Conservation (phyloP, 495 filamentous ascomycete species). For the Neurospora tetrasperma region DNA sequence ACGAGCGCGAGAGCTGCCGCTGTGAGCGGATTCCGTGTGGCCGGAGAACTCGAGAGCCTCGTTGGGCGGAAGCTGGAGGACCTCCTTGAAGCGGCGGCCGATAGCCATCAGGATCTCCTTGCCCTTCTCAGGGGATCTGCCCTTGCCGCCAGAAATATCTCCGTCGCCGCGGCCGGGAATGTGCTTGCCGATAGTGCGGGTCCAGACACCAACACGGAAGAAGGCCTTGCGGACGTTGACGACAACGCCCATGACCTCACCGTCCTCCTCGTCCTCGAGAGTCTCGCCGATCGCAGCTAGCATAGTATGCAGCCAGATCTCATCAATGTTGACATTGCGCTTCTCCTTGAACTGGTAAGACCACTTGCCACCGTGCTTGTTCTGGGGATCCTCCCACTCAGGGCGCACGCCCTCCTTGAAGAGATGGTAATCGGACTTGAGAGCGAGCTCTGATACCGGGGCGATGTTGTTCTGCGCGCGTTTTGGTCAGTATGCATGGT, state of each 20-base stretch:
- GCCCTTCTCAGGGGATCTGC: slow-evolving; percentile 64
- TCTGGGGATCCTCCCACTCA: slow-evolving; percentile 96
- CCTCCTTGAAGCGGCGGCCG: slow-evolving; percentile 81
- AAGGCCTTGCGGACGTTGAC: slow-evolving; percentile 98
- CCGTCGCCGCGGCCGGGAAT: slow-evolving; percentile 64
- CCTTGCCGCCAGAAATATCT: slow-evolving; percentile 56
- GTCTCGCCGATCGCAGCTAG: slow-evolving; percentile 95
- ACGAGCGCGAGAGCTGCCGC: slow-evolving; percentile 87
- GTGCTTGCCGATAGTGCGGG: slow-evolving; percentile 76
- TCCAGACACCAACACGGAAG: slow-evolving; percentile 91
- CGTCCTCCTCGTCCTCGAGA: slow-evolving; percentile 85
- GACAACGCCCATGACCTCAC: slow-evolving; percentile 97
- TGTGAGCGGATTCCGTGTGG: slow-evolving; percentile 86
- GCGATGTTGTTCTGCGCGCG: slow-evolving; percentile 87
- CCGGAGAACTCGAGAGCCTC: slow-evolving; percentile 91
- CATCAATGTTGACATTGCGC: slow-evolving; percentile 79
- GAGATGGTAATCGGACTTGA: slow-evolving; percentile 98
- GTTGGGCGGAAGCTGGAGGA: slow-evolving; percentile 60
- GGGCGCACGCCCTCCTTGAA: slow-evolving; percentile 96
- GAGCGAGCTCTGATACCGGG: slow-evolving; percentile 82
- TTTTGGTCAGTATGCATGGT: slow-evolving; percentile 10
- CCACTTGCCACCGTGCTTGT: slow-evolving; percentile 99
- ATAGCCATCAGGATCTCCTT: slow-evolving; percentile 74
- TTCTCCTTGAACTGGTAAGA: slow-evolving; percentile 95
- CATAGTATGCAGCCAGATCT: slow-evolving; percentile 95